phyloP scores from a whole-genome alignment of 2,329 filamentous ascomycete species.

The Trichoderma sp. region DNA sequence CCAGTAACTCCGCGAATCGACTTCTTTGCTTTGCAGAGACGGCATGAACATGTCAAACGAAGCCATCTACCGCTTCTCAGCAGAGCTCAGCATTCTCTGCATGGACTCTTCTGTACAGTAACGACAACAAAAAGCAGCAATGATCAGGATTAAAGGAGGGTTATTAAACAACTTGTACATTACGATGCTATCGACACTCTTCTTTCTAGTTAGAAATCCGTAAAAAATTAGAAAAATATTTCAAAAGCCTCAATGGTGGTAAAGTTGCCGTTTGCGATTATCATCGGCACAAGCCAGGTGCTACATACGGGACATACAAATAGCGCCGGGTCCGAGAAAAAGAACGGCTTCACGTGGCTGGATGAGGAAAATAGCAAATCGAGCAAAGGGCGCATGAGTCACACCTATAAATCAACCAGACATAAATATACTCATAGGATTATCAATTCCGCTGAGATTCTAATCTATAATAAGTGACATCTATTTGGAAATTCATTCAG shows the following conservation, averaged over 20 bases:
- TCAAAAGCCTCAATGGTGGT: background rate
- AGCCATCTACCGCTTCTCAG: background rate
- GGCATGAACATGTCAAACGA: background rate
- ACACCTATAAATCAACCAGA: background rate
- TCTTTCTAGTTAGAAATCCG: background rate
- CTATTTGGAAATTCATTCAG: background rate
- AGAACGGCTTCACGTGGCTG: conserved; percentile 4
- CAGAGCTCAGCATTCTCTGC: background rate
- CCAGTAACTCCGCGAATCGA: conserved; percentile 22
- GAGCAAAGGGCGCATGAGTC: conserved; percentile 20
- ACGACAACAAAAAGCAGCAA: background rate
- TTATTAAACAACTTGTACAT: background rate
- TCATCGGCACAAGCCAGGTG: background rate
- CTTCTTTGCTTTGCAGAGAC: background rate
- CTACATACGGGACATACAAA: background rate
- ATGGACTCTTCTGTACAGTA: conserved; percentile 16
- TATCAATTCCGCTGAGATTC: background rate
- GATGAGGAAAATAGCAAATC: background rate
- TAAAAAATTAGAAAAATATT: background rate
- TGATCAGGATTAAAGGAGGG: background rate
- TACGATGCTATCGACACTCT: background rate
- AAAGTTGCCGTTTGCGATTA: background rate
- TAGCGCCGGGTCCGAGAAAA: background rate
- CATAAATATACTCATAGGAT: background rate
- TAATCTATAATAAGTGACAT: background rate